Base-by-base conservation (phyloP, 352 stramenopile species). In the Pythium scleroteichum region DNA sequence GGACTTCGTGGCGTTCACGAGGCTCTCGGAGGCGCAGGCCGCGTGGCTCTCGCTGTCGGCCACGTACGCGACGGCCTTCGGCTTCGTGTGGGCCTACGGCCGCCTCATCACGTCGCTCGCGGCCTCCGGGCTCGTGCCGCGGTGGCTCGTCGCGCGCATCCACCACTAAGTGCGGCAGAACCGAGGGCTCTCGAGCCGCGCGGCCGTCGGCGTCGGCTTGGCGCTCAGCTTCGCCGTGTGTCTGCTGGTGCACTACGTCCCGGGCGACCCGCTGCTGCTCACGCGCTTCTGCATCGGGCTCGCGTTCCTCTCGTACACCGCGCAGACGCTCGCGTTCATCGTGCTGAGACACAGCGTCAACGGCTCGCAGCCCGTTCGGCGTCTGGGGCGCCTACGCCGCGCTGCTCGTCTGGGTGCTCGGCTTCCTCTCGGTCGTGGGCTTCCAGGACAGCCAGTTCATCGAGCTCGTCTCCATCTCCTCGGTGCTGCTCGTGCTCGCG, bases 11-110 rank as follows among this genome's bases (percentile, higher is more conserved):
- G 4, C 1, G 2, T 62, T 71, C 8, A 51, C 56, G 33, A 14
- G 20, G 9, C 20, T 63, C 10, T 57, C 53, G 9, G 50, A 45
- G 17, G 19, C 39, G 8, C 16, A 62, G 6, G 35, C 62, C 2
- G 45, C 42, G 9, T 59, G 45, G 49, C 44, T 75, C 14, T 68
- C 62, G 3, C 9, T 75, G 1, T 57, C 63, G 4, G 56, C 68
- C 12, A 71, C 53, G 4, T 70, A 58, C 45, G 62, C 55, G 8
- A 58, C 55, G 2, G 42, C 24, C 22, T 65, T 70, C 32, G 62
- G 68, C 16, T 71, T 75, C 20, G 26, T 59, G 20, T 69, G 59
- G 62, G 69, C 33, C 26, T 69, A 71, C 26, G 51, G 50, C 1
- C 33, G 57, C 5, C 38, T 69, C 2, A 24, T 73, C 19, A 24